Evolutionary conservation across 2,329 filamentous ascomycete genomes (phyloP).

Genomic region (Colletotrichum sp.): DNA sequence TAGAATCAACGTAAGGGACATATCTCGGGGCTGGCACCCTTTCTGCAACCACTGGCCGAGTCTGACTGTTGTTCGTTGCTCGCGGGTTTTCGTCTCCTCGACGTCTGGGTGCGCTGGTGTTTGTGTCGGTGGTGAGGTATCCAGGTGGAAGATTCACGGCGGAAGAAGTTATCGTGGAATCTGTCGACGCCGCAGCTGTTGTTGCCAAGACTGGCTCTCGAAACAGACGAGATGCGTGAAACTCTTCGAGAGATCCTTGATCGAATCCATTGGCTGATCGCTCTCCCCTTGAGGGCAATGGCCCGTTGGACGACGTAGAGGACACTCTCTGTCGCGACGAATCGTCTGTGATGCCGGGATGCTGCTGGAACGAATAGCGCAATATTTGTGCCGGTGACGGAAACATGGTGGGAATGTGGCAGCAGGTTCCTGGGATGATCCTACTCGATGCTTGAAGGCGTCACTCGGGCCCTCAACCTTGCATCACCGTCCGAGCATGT

Average conservation of each 20-base stretch:
- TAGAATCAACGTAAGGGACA: slow-evolving; percentile 27
- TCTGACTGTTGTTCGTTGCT: background rate
- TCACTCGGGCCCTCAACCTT: slow-evolving; percentile 7
- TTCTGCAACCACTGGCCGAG: background rate
- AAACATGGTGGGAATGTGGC: slow-evolving; percentile 22
- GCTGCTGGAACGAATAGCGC: slow-evolving; percentile 22
- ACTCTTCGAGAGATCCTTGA: background rate
- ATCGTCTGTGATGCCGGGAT: background rate
- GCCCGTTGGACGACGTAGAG: background rate
- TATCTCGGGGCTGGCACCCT: slow-evolving; percentile 19
- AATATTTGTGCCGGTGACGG: slow-evolving; percentile 27
- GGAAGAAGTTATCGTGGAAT: background rate
- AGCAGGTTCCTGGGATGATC: background rate
- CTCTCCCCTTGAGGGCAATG: background rate
- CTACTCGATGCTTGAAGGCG: slow-evolving; percentile 1
- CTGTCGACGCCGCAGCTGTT: background rate
- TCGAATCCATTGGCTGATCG: background rate
- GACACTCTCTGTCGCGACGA: background rate
- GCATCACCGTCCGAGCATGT: slow-evolving; percentile 9
- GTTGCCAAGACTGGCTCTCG: background rate
- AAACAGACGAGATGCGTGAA: background rate
- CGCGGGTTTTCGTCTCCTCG: background rate
- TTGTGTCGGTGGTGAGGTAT: background rate
- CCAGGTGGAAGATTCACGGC: background rate
- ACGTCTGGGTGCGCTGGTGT: background rate